These are phyloP conservation scores for Rhazya stricta DNA, from an alignment of 257 asterid species.

Conservation along the genomic window DNA sequence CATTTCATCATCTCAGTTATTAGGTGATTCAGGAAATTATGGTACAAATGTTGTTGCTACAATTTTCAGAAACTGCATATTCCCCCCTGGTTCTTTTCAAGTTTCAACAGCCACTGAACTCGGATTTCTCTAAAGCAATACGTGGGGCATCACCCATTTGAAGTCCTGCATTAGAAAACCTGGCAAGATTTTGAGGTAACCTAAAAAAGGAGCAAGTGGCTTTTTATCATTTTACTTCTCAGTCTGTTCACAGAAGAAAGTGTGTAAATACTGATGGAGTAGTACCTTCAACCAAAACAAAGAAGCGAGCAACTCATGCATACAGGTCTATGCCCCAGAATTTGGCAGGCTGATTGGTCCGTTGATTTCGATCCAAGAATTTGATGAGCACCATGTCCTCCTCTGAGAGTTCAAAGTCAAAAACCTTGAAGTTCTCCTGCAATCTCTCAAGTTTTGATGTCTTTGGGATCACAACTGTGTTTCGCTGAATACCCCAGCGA, in stretches of 20 bases:
- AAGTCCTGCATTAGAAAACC: not conserved
- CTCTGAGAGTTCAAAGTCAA: conserved; percentile 39
- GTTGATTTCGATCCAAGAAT: conserved; percentile 35
- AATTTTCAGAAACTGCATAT: not conserved
- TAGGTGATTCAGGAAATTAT: too few relatives aligned
- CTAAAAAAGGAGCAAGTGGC: not conserved
- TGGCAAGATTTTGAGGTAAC: not conserved
- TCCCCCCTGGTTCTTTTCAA: not conserved
- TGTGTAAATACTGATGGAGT: not conserved
- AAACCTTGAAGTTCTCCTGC: conserved; percentile 41
- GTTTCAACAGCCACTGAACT: not conserved
- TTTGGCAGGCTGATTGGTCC: conserved; percentile 59
- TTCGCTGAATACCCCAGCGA: conserved; percentile 57
- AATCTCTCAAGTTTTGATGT: conserved; percentile 53
- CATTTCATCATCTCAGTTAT: too few relatives aligned
- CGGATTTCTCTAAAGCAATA: not conserved
- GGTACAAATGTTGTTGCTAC: not conserved
- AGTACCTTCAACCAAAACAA: not conserved
- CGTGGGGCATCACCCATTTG: not conserved
- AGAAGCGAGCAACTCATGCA: conserved; percentile 23
- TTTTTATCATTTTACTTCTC: not conserved
- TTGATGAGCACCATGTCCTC: conserved; percentile 45
- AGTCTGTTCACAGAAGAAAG: not conserved
- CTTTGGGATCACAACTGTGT: conserved; percentile 51
- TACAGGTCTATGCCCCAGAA: conserved; percentile 55